Conservation (phyloP, 495 filamentous ascomycete genomes). For the Parathielavia appendiculata region DNA sequence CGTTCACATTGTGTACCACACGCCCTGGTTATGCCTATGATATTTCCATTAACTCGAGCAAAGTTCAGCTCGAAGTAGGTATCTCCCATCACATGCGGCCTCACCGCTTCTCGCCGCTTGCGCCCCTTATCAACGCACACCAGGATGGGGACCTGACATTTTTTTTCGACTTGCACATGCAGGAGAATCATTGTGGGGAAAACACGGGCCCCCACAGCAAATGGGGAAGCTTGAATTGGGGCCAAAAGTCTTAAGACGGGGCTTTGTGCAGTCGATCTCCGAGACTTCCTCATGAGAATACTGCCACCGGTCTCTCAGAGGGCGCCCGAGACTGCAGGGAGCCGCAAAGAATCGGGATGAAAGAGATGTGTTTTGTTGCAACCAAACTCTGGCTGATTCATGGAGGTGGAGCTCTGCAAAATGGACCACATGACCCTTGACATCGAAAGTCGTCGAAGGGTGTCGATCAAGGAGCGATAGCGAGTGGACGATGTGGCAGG, state of each 20-base stretch:
- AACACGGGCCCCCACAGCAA: neutral
- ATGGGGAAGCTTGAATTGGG: constrained; percentile 1
- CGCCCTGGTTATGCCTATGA: too few species aligned
- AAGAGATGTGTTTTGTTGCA: neutral
- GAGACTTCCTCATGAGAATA: neutral
- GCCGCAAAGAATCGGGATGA: neutral
- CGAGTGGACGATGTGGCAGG: neutral
- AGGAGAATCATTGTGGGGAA: neutral
- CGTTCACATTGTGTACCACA: neutral
- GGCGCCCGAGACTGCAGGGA: neutral
- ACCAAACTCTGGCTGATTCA: constrained; percentile 4
- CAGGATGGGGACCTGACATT: neutral
- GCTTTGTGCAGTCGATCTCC: neutral
- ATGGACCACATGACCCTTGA: constrained; percentile 3
- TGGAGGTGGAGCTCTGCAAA: neutral
- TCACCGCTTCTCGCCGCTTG: constrained; percentile 2
- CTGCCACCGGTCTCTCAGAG: neutral
- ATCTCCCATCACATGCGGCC: neutral
- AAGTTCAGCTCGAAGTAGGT: neutral
- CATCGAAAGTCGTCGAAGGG: neutral
- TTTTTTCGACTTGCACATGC: constrained; percentile 5
- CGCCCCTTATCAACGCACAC: neutral
- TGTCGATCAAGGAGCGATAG: neutral
- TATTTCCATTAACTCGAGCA: neutral
- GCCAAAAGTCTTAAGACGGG: neutral